Evolutionary conservation across 2,329 filamentous ascomycete genomes (phyloP), one percentile per base, ranked within the genome.

Genomic region (Magnaporthales sp.): DNA sequence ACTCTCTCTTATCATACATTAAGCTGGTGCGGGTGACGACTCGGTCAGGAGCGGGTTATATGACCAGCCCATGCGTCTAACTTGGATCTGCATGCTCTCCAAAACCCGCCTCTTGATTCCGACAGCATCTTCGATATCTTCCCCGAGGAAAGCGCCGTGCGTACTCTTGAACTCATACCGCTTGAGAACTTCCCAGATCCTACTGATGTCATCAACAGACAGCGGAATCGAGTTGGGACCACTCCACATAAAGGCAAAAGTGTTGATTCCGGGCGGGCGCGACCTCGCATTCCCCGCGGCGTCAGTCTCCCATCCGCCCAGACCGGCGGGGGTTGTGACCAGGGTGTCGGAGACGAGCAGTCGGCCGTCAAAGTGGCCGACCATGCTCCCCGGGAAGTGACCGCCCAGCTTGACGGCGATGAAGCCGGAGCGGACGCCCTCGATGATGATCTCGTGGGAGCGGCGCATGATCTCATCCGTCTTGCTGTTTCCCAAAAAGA

Each of bases 261-360:
- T 81, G 71, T 83, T 86, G 70, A 83, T 73, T 0, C 79, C 81
- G 2, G 68, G 65, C 0, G 83, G 84, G 62, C 78, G 73, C 15
- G 70, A 61, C 3, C 80, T 73, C 56, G 74, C 66, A 0, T 66
- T 71, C 0, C 80, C 79, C 10, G 75, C 70, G 0, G 80, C 78
- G 22, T 85, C 80, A 10, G 74, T 73, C 0, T 75, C 74, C 81
- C 83, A 86, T 71, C 77, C 79, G 1, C 79, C 79, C 4, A 84
- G 67, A 0, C 84, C 84, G 3, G 82, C 81, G 0, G 90, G 89
- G 3, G 90, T 89, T 27, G 88, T 90, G 70, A 91, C 82, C 63
- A 95, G 83, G 3, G 90, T 92, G 76, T 96, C 92, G 6, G 91
- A 91, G 67, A 93, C 83, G 68, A 94, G 83, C n/a, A 95, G 77